Conservation (phyloP, 2,329 filamentous ascomycete species). For the Clonostachys sp. region DNA sequence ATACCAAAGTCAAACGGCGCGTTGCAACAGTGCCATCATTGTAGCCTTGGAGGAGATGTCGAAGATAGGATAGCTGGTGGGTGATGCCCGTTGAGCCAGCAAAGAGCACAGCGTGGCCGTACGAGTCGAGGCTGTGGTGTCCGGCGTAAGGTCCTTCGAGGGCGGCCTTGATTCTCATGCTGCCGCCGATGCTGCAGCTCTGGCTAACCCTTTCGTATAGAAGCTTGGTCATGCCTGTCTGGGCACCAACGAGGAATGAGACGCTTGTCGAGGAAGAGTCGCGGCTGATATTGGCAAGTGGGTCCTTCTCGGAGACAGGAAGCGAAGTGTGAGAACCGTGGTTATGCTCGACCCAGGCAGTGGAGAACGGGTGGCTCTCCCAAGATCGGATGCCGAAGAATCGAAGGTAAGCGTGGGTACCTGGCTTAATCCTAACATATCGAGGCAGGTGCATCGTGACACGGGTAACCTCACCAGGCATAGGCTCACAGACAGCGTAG, state of each 20-base stretch:
- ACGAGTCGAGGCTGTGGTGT: constrained; percentile 82
- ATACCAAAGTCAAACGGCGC: constrained; percentile 77
- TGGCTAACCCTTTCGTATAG: constrained; percentile 64
- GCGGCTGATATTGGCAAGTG: constrained; percentile 29
- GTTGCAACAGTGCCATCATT: constrained; percentile 71
- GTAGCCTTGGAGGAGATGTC: constrained; percentile 67
- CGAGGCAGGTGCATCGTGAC: constrained; percentile 68
- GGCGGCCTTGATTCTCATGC: constrained; percentile 63
- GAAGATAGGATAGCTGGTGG: constrained; percentile 86
- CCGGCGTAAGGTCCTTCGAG: constrained; percentile 88
- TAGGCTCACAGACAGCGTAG: constrained; percentile 59
- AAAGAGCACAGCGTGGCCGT: constrained; percentile 86
- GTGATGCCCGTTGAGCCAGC: constrained; percentile 94
- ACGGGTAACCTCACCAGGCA: constrained; percentile 65
- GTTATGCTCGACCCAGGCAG: constrained; percentile 66
- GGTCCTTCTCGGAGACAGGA: constrained; percentile 34
- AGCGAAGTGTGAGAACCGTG: constrained; percentile 32
- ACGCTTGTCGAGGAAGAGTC: constrained; percentile 49
- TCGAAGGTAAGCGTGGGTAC: constrained; percentile 72
- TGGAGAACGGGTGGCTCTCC: constrained; percentile 76
- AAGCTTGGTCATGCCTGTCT: constrained; percentile 81
- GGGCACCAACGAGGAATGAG: constrained; percentile 81
- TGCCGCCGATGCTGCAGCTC: constrained; percentile 19
- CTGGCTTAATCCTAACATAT: constrained; percentile 61
- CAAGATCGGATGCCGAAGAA: constrained; percentile 61